Conservation (phyloP, 352 stramenopile genomes). For the Phytophthora megakarya region DNA sequence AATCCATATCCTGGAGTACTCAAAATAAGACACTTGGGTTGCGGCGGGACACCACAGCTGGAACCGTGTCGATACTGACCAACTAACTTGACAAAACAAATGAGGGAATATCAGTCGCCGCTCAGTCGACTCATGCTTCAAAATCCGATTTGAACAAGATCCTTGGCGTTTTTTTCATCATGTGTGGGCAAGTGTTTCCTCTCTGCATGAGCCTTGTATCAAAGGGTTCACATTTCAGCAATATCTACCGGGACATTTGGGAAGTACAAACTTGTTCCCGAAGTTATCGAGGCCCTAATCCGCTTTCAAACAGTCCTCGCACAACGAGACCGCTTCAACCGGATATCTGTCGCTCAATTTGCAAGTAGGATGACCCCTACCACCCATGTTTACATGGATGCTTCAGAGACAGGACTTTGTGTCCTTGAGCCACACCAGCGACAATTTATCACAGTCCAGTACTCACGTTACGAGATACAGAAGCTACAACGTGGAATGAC, state of each 20-base stretch:
- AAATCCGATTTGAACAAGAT: constrained; percentile 8
- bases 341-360: constrained; percentile 6
- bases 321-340: constrained; percentile 3
- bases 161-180: not conserved
- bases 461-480: not conserved
- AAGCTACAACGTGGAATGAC: not conserved
- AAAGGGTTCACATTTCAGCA: not conserved
- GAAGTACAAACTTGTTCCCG: not conserved
- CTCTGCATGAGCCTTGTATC: constrained; percentile 4
- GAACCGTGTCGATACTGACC: constrained; percentile 7
- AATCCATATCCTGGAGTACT: constrained; percentile 8
- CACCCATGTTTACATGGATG: constrained; percentile 28
- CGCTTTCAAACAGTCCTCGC: constrained; percentile 6
- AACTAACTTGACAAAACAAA: not conserved
- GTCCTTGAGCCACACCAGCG: not conserved
- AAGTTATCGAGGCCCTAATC: not conserved
- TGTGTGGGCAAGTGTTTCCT: constrained; percentile 8
- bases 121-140: not conserved
- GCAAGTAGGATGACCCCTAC: not conserved
- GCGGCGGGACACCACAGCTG: not conserved
- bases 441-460: constrained; percentile 13
- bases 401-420: constrained; percentile 6
- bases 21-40: not conserved
- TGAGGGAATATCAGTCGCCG: not conserved
- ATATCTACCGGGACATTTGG: too few relatives aligned